A percentile compares a stretch with the other conserved stretches of the same genome.
phyloP scores from a whole-genome alignment of 352 stramenopile genomes.

The Phytopythium cucurbitacearum region DNA sequence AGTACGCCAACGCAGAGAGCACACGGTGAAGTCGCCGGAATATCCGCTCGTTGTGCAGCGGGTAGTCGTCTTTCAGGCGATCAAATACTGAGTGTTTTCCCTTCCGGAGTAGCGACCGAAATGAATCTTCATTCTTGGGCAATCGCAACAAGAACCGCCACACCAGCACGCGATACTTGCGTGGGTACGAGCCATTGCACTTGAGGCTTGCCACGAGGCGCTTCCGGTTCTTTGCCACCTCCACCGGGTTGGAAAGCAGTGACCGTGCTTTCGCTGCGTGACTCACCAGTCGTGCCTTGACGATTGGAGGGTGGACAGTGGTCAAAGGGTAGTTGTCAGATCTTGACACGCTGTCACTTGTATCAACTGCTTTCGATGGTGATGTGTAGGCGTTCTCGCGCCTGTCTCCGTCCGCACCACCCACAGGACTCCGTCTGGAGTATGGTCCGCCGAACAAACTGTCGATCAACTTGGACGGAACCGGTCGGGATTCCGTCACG shows the following conservation, averaged over 20 bases:
- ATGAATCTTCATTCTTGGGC: constrained; percentile 81
- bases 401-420: no score
- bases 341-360: no score
- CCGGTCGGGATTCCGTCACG: constrained; percentile 15
- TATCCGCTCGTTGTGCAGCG: constrained; percentile 65
- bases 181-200: constrained; percentile 71
- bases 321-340: no score
- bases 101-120: constrained; percentile 67
- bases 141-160: constrained; percentile 83
- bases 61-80: constrained; percentile 71
- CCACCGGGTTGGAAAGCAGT: constrained; percentile 1
- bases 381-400: no score
- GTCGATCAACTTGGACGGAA: constrained; percentile 68
- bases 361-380: not conserved
- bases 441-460: constrained; percentile 56
- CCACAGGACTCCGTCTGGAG: constrained; percentile 5
- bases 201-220: constrained; percentile 61
- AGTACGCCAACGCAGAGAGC: constrained; percentile 85
- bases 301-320: not conserved
- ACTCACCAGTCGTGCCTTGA: not conserved
- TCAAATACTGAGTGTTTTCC: constrained; percentile 70
- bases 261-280: constrained; percentile 7
- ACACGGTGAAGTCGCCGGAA: constrained; percentile 77
- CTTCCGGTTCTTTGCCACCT: constrained; percentile 60
- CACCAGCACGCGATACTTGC: constrained; percentile 78